phyloP scores from a whole-genome alignment of 768 basidiomycete species.

The Hygrophoropsis aurantiaca region DNA sequence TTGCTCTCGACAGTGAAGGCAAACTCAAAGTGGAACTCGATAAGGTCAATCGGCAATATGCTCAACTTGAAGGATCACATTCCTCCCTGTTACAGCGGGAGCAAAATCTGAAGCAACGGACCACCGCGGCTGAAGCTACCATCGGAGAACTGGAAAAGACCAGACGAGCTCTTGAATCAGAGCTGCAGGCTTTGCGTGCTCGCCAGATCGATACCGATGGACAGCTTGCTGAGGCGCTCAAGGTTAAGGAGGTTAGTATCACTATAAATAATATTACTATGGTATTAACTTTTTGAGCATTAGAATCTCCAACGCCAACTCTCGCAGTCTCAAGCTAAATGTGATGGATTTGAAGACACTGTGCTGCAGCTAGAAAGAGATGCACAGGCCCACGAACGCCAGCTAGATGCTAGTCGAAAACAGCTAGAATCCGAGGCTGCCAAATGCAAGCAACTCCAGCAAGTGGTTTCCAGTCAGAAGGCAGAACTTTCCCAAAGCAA shows the following conservation, averaged over 20 bases:
- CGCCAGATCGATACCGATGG: conserved; percentile 68
- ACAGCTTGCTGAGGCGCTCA: conserved; percentile 57
- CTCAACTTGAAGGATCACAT: conserved; percentile 58
- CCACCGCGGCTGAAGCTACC: conserved; percentile 46
- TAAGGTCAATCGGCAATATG: conserved; percentile 56
- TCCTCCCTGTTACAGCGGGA: conserved; percentile 65
- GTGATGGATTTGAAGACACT: conserved; percentile 85
- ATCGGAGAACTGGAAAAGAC: conserved; percentile 65
- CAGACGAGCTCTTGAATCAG: conserved; percentile 68
- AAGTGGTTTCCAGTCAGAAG: conserved; percentile 58
- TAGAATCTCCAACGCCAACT: conserved; percentile 81
- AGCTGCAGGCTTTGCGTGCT: conserved; percentile 66
- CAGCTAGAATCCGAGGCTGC: conserved; percentile 74
- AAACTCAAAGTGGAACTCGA: conserved; percentile 79
- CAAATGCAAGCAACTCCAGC: conserved; percentile 76
- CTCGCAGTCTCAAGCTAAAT: conserved; percentile 67
- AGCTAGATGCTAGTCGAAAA: conserved; percentile 67
- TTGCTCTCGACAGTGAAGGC: conserved; percentile 63
- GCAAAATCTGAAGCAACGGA: conserved; percentile 48
- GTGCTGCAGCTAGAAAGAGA: conserved; percentile 84
- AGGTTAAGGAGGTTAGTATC: conserved; percentile 70
- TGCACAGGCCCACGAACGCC: conserved; percentile 68
- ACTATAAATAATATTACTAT: too few species aligned
- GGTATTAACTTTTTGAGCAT: not conserved
- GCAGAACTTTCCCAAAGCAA: conserved; percentile 67